Evolutionary conservation across 176 grass and related monocot species (phyloP), one percentile per base, ranked within the genome.

Genomic region (Echinochloa phyllopogon): DNA sequence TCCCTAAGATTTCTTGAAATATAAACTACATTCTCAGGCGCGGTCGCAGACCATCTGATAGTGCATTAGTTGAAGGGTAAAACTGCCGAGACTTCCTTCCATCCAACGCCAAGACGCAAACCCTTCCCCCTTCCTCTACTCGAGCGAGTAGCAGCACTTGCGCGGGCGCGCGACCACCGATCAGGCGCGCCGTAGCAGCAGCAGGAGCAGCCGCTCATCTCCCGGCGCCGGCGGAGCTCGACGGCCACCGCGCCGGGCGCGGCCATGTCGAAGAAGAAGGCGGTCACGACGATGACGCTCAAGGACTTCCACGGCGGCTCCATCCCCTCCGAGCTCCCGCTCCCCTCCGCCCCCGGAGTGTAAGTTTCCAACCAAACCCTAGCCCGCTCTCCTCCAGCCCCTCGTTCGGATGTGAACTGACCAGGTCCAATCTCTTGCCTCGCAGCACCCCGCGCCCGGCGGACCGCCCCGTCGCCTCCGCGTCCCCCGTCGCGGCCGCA

Each of bases 231-330:
- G 64, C 79, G 72, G 47, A 44, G 61, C 63, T 52, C 80, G 58
- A 78, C 86, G 48, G 79, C 77, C 50, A 58, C 44, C 36, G 56
- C 8, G 61, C 43, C 51, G 64, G 56, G 24, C 45, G 73, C 56
- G 25, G 86, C 65, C 87, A 98, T 98, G 93, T 95, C 89, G 91
- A 98, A 95, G 96, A 98, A 98, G 93, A 98, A 98, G 78, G 82
- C 81, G 62, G 74, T 82, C 11, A 95, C 83, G 29, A 98, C 96
- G 80, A 95, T 98, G 96, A 98, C 89, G 29, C 91, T 98, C 49
- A 95, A 94, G 83, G 96, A 98, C 84, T 98, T 98, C 93, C 96
- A 98, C 83, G 96, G 93, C 81, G 93, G 96, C 58, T 94, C 96
- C 80, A 98, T 98, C 83, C 96, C 96, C 50, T 98, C 96, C 83